phyloP scores from a whole-genome alignment of 2,329 filamentous ascomycete species.

The Pseudopithomyces maydicus region DNA sequence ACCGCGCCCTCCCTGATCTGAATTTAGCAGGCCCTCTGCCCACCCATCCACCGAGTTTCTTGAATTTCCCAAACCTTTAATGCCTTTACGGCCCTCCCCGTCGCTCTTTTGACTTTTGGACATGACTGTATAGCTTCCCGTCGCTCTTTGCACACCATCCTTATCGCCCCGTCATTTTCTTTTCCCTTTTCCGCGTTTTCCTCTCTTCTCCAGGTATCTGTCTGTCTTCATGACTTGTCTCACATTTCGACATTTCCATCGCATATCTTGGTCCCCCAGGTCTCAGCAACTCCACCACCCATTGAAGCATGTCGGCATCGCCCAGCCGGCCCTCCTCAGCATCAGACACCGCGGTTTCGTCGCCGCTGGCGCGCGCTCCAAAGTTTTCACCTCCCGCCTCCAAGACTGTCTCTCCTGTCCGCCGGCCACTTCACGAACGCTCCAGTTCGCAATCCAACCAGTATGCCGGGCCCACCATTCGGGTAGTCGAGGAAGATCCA shows the following conservation, averaged over 20 bases:
- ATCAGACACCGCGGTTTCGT: constrained; percentile 30
- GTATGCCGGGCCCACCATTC: constrained; percentile 45
- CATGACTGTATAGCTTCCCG: constrained; percentile 42
- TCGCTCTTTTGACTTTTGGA: constrained; percentile 35
- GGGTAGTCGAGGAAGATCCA: constrained; percentile 44
- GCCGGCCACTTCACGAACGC: constrained; percentile 45
- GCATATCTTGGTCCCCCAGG: constrained; percentile 23
- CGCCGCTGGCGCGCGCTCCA: constrained; percentile 34
- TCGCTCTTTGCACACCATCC: constrained; percentile 38
- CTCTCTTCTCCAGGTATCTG: constrained; percentile 15
- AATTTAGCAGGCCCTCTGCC: constrained; percentile 32
- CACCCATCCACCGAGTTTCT: constrained; percentile 35
- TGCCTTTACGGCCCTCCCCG: constrained; percentile 39
- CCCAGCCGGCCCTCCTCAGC: constrained; percentile 27
- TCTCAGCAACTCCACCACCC: constrained; percentile 17
- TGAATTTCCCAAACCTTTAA: constrained; percentile 37
- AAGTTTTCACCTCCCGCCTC: constrained; percentile 37
- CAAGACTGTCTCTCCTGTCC: constrained; percentile 37
- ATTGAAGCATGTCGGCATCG: constrained; percentile 38
- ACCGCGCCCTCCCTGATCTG: constrained; percentile 25
- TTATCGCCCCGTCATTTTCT: constrained; percentile 23
- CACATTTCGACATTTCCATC: constrained; percentile 25
- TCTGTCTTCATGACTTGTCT: constrained; percentile 38
- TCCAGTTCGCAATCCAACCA: constrained; percentile 46
- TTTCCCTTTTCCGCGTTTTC: constrained; percentile 22